Evolutionary conservation across 768 basidiomycete genomes (phyloP).

Genomic region (Epithele typhae): DNA sequence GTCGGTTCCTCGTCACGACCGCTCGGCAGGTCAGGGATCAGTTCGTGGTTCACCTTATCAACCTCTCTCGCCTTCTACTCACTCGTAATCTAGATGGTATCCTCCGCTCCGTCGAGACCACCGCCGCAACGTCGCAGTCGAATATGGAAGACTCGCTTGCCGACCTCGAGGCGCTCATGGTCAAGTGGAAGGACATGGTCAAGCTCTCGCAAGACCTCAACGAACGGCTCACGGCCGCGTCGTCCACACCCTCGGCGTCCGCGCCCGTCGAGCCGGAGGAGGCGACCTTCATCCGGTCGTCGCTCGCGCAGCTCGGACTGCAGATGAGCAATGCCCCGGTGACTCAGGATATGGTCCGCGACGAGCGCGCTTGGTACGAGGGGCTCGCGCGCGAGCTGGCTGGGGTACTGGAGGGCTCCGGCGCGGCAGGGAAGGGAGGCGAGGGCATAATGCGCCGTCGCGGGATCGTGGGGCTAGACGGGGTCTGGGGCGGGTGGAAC

Average conservation of each 20-base stretch:
- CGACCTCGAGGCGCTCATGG: constrained; percentile 88
- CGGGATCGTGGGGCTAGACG: constrained; percentile 83
- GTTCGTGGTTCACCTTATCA: constrained; percentile 32
- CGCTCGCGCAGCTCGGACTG: constrained; percentile 86
- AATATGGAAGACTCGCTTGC: constrained; percentile 73
- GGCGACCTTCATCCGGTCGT: constrained; percentile 82
- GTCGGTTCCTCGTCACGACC: constrained; percentile 4
- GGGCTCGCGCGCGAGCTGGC: constrained; percentile 83
- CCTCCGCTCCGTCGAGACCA: constrained; percentile 66
- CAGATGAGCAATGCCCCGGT: constrained; percentile 75
- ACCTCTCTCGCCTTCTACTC: too few relatives aligned
- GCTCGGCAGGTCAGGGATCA: constrained; percentile 42
- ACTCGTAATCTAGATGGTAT: constrained; percentile 61
- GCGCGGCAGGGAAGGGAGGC: constrained; percentile 21
- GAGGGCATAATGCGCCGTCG: constrained; percentile 73
- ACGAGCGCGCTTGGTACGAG: constrained; percentile 75
- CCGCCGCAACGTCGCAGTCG: constrained; percentile 56
- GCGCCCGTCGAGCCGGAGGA: constrained; percentile 64
- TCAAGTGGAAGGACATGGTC: constrained; percentile 92
- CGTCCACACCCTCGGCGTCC: constrained; percentile 20
- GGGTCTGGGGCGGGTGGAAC: constrained; percentile 96
- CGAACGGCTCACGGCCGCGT: constrained; percentile 61
- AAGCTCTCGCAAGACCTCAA: constrained; percentile 85
- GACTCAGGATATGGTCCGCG: constrained; percentile 83
- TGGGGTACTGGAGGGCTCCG: constrained; percentile 53